Percentiles rank a stretch among this genome's conserved stretches.
Evolutionary conservation across 148 eudicot genomes (phyloP).

Genomic region (Euryodendron excelsum): DNA sequence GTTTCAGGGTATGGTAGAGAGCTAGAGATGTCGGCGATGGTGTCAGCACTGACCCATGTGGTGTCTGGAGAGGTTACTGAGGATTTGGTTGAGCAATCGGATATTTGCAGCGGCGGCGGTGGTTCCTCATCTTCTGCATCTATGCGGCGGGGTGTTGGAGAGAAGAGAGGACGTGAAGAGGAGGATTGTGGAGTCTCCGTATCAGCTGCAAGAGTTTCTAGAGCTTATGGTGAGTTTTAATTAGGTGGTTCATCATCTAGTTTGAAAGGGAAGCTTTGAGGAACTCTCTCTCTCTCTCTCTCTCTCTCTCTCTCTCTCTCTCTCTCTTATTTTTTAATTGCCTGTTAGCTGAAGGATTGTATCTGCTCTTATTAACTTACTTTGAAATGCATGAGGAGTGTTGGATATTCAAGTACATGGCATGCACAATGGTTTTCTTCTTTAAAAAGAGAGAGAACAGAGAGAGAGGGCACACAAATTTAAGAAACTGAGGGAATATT

Average conservation of each 20-base stretch:
- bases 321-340: too few relatives aligned
- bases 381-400: too few relatives aligned
- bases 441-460: too few relatives aligned
- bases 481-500: not conserved
- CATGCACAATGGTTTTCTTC: too few relatives aligned
- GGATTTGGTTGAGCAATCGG: not conserved
- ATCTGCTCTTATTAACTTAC: too few relatives aligned
- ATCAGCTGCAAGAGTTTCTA: slow-evolving; percentile 6
- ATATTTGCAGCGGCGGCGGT: not conserved
- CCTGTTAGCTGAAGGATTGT: too few relatives aligned
- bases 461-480: not conserved
- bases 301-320: too few relatives aligned
- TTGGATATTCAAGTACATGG: too few relatives aligned
- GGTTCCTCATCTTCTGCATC: slow-evolving; percentile 8
- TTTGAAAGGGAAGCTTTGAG: slow-evolving; percentile 3
- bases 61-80: slow-evolving; percentile 38
- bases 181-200: not conserved
- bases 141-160: slow-evolving; percentile 12
- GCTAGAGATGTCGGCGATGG: slow-evolving; percentile 57
- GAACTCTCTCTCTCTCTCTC: too few relatives aligned
- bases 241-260: too few relatives aligned
- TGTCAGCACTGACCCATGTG: slow-evolving; percentile 69
- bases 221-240: not conserved
- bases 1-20: slow-evolving; percentile 49
- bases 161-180: slow-evolving; percentile 40